These are phyloP conservation scores for Boletus pseudopeckii DNA, from an alignment of 768 basidiomycete genomes.

Conservation along the genomic window DNA sequence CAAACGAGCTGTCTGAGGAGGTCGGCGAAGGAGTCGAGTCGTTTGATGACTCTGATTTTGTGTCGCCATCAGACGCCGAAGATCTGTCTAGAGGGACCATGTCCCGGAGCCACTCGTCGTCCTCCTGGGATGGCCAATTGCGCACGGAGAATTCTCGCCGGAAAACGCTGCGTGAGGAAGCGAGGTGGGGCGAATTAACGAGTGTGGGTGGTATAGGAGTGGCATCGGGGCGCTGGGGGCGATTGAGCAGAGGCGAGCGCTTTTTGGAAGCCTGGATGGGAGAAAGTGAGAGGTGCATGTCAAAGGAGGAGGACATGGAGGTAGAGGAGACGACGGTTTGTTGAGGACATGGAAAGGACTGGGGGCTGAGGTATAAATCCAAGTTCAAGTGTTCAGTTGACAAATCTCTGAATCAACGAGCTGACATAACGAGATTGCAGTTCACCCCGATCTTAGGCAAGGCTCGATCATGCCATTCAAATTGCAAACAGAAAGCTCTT, in stretches of 20 bases:
- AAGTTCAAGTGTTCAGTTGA: conserved; percentile 13
- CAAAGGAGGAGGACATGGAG: conserved; percentile 13
- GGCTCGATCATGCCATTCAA: conserved; percentile 22
- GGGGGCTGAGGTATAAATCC: conserved; percentile 17
- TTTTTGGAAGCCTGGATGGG: conserved; percentile 1
- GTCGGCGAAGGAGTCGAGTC: conserved; percentile 19
- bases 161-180: conserved; percentile 48
- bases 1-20: conserved; percentile 19
- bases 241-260: conserved; percentile 19
- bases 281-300: conserved; percentile 14
- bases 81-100: conserved; percentile 43
- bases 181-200: conserved; percentile 51
- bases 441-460: conserved; percentile 12
- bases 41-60: conserved; percentile 15
- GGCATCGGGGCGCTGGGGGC: conserved; percentile 29
- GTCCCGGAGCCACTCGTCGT: conserved; percentile 63
- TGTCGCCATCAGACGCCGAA: conserved; percentile 7
- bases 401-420: conserved; percentile 23
- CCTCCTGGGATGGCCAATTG: conserved; percentile 44
- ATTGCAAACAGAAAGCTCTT: conserved; percentile 11
- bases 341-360: conserved; percentile 5
- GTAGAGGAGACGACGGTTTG: not conserved
- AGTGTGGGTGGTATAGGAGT: conserved; percentile 61
- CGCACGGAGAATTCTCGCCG: conserved; percentile 34
- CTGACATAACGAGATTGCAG: conserved; percentile 25